Evolutionary conservation across 2,329 filamentous ascomycete species (phyloP).

Genomic region (Penicillium italicum): DNA sequence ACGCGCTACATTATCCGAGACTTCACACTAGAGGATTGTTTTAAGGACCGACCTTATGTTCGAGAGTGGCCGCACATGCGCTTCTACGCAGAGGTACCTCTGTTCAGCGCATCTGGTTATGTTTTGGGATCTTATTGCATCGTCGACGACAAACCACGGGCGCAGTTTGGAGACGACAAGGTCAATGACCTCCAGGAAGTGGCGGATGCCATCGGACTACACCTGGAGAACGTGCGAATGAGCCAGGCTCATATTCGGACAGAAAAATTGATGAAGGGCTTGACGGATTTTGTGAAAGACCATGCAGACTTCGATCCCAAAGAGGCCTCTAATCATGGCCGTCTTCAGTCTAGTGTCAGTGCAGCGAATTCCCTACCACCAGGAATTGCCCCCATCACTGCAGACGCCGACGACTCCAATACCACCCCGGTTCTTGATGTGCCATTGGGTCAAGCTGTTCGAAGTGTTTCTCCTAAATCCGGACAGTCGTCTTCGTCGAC

Average conservation of each 20-base stretch:
- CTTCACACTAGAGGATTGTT: constrained; percentile 31
- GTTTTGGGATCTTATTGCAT: constrained; percentile 59
- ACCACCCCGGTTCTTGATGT: not conserved
- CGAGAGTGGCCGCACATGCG: constrained; percentile 30
- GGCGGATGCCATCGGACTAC: constrained; percentile 54
- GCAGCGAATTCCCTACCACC: not conserved
- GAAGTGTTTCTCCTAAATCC: not conserved
- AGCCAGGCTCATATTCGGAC: constrained; percentile 53
- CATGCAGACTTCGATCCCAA: constrained; percentile 17
- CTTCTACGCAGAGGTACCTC: constrained; percentile 58
- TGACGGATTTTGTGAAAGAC: constrained; percentile 50
- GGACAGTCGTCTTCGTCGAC: not conserved
- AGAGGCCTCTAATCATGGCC: constrained; percentile 10
- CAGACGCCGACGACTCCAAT: not conserved
- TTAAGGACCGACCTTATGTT: constrained; percentile 34
- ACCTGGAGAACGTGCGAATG: constrained; percentile 55
- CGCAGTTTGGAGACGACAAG: constrained; percentile 34
- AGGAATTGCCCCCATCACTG: not conserved
- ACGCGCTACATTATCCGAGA: constrained; percentile 38
- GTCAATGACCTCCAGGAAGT: constrained; percentile 54
- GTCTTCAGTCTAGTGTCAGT: not conserved
- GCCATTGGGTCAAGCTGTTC: not conserved
- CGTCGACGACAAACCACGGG: constrained; percentile 53
- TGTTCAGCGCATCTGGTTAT: constrained; percentile 52
- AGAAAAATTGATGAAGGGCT: constrained; percentile 54